Conservation (phyloP, 768 basidiomycete genomes). For the Sistotremastrum suecicum region DNA sequence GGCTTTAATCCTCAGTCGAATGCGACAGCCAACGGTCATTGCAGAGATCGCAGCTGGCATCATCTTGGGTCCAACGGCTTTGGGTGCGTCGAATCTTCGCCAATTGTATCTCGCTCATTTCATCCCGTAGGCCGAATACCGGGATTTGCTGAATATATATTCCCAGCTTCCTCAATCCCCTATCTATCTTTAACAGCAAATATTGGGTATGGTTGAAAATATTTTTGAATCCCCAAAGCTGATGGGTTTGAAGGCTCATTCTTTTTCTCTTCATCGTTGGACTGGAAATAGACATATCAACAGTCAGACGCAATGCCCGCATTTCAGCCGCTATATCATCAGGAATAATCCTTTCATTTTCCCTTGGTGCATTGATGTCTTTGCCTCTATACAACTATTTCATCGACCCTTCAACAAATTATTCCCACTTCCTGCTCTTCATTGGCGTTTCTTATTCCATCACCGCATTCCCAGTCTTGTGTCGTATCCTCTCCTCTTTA, state of each 20-base stretch:
- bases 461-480: conserved; percentile 13
- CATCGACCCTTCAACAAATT: conserved; percentile 15
- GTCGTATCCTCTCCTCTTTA: conserved; percentile 25
- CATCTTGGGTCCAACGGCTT: not conserved
- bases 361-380: conserved; percentile 24
- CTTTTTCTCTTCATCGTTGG: conserved; percentile 3
- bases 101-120: too few relatives aligned
- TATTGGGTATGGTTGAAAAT: not conserved
- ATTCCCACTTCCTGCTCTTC: conserved; percentile 33
- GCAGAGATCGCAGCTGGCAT: not conserved
- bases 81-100: not conserved
- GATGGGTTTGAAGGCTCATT: too few relatives aligned
- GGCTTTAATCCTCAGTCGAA: not conserved
- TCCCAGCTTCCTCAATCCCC: not conserved
- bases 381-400: conserved; percentile 28
- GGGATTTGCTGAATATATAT: not conserved
- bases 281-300: not conserved
- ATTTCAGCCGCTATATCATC: conserved; percentile 16
- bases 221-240: too few relatives aligned
- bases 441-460: conserved; percentile 24
- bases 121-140: not conserved
- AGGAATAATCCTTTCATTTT: conserved; percentile 30
- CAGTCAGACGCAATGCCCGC: conserved; percentile 11
- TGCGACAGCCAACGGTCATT: conserved; percentile 1
- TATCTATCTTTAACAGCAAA: conserved; percentile 1